Base-by-base conservation (phyloP, 495 filamentous ascomycete species). In the Neurospora hispaniola region DNA sequence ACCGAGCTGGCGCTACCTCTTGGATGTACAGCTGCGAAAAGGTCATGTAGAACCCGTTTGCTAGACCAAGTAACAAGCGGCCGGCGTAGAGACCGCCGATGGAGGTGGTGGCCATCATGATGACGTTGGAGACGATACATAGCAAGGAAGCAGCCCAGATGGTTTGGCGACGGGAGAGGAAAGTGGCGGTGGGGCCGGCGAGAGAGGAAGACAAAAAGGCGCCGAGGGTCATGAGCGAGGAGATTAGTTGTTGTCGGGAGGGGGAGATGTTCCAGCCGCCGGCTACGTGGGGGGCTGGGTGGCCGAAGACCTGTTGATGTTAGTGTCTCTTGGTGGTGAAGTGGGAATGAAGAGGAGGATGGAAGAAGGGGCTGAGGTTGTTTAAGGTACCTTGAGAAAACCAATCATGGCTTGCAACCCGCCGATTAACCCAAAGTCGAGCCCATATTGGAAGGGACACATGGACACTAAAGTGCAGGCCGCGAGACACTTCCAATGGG, bases 391-490 rank as follows among this genome's bases (percentile, higher is more conserved):
- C 78, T 85, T 74, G 59, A 88, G 78, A 75, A 89, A 89, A 11
- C 87, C 87, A 27, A 84, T 71, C 87, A 89, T 89, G 66, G 86
- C 87, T 74, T 89, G 87, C 16, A 90, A 79, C 71, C 87, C 86
- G 18, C 86, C 87, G 69, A 89, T 86, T 43, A 88, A 78, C 16
- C 86, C 86, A 74, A 88, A 89, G 73, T 90, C 87, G 66, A 89
- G 74, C 2, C 88, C 87, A 79, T 89, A 89, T 76, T 89, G 87
- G 73, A 90, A 90, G 2, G 87, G 85, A 68, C 77, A 82, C 74
- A 85, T 85, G 70, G 81, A 84, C 75, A 83, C 82, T 12, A 83
- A 82, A 43, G 78, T 82, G 78, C 81, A 83, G 41, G 82, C 82
- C 12, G 77, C 69, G 41, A 83, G 74, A 20, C 75, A 77, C 42